phyloP scores from a whole-genome alignment of 768 basidiomycete genomes.

The Floccularia luteovirens region DNA sequence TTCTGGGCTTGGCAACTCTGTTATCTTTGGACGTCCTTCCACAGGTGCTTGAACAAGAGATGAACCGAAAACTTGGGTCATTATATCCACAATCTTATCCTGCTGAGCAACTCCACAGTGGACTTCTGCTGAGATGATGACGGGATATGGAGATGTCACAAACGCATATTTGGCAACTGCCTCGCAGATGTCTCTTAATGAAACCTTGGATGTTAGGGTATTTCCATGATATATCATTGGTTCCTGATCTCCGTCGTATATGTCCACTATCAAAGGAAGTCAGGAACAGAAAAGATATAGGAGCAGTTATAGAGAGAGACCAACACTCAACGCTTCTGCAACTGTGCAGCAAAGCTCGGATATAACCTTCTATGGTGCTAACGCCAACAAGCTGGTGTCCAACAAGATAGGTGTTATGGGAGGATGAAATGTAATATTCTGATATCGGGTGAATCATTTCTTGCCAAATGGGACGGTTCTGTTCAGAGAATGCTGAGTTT shows the following conservation, averaged over 20 bases:
- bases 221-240: conserved; percentile 93
- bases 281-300: conserved; percentile 33
- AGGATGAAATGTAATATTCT: conserved; percentile 85
- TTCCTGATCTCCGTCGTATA: conserved; percentile 80
- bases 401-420: conserved; percentile 89
- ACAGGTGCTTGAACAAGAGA: conserved; percentile 27
- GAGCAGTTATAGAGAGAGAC: conserved; percentile 39
- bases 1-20: conserved; percentile 75
- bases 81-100: conserved; percentile 39
- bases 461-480: conserved; percentile 42
- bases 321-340: conserved; percentile 92
- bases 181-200: conserved; percentile 75
- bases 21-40: conserved; percentile 39
- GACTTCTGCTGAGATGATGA: conserved; percentile 96
- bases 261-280: conserved; percentile 57
- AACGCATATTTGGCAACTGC: conserved; percentile 93
- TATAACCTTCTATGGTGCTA: conserved; percentile 89
- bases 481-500: conserved; percentile 52
- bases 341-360: conserved; percentile 80
- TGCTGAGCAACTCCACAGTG: conserved; percentile 69
- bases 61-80: conserved; percentile 39
- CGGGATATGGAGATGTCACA: conserved; percentile 86
- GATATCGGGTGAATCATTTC: conserved; percentile 87
- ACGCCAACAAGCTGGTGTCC: conserved; percentile 84
- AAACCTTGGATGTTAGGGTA: conserved; percentile 83